phyloP scores from a whole-genome alignment of 169 alveolate species.

The Toxoplasma gondii region DNA sequence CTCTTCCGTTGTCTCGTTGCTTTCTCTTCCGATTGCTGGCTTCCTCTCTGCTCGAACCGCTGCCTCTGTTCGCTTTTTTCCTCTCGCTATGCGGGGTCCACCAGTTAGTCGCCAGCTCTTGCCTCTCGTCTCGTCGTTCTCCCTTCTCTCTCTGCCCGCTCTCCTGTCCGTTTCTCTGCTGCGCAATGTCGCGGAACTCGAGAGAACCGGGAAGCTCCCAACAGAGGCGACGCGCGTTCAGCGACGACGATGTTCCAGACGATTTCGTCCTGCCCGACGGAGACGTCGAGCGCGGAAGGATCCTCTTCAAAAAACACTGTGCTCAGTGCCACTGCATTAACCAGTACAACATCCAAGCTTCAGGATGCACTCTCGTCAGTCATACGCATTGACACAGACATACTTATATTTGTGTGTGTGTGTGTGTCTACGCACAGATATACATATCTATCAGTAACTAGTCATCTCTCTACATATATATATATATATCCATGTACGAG shows the following conservation, averaged over 20 bases:
- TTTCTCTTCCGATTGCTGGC: background rate
- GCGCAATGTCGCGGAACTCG: background rate
- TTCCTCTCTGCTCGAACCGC: background rate
- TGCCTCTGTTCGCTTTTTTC: background rate
- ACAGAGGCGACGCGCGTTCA: background rate
- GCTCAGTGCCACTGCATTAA: slow-evolving; percentile 64
- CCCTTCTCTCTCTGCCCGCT: background rate
- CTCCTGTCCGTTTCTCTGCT: background rate
- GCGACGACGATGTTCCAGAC: slow-evolving; percentile 31
- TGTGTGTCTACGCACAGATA: background rate
- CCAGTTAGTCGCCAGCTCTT: background rate
- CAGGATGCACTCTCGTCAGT: slow-evolving; percentile 54
- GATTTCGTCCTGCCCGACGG: slow-evolving; percentile 56
- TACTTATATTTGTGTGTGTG: background rate
- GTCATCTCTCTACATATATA: background rate
- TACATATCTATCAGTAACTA: background rate
- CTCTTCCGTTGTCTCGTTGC: background rate
- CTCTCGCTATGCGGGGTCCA: background rate
- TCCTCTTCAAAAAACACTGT: slow-evolving; percentile 57
- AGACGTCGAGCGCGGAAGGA: slow-evolving; percentile 49
- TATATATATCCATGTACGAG: background rate
- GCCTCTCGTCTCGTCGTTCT: background rate
- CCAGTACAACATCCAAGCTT: background rate
- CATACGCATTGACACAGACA: background rate
- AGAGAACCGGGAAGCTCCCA: background rate